These are phyloP conservation scores for Prinsepia uniflora DNA, from an alignment of 306 rosid species.

Conservation along the genomic window DNA sequence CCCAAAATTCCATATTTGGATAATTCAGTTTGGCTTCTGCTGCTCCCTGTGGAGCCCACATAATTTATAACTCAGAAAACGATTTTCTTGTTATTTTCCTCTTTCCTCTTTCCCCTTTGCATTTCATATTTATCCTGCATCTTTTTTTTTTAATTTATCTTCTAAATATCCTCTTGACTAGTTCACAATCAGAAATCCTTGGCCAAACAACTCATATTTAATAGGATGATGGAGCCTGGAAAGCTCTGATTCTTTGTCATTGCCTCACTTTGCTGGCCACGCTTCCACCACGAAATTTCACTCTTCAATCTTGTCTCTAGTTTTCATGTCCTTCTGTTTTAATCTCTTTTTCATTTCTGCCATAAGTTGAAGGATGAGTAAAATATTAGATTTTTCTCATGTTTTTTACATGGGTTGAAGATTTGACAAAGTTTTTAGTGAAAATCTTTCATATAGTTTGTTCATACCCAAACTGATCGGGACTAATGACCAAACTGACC, in stretches of 20 bases:
- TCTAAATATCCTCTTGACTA: background rate
- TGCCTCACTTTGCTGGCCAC: slow-evolving; percentile 5
- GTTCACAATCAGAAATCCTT: slow-evolving; percentile 20
- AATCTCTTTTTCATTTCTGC: background rate
- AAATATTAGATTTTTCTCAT: background rate
- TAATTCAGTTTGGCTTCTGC: slow-evolving; percentile 38
- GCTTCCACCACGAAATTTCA: slow-evolving; percentile 13
- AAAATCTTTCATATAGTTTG: background rate
- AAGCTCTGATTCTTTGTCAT: slow-evolving; percentile 5
- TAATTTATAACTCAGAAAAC: slow-evolving; percentile 8
- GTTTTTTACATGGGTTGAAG: background rate
- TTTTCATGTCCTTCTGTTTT: slow-evolving; percentile 4
- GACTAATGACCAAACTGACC: too few species aligned
- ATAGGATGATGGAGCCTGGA: slow-evolving; percentile 12
- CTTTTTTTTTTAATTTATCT: background rate
- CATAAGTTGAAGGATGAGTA: background rate
- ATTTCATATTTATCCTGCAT: background rate
- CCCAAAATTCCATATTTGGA: slow-evolving; percentile 31
- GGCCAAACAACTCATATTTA: slow-evolving; percentile 15
- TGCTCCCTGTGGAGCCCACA: slow-evolving; percentile 27
- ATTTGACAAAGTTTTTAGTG: background rate
- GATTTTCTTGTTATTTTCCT: background rate
- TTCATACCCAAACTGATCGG: too few species aligned
- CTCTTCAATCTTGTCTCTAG: slow-evolving; percentile 4
- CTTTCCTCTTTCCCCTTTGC: background rate